phyloP scores from a whole-genome alignment of 495 filamentous ascomycete species.

The Mycothermus thermophilus region DNA sequence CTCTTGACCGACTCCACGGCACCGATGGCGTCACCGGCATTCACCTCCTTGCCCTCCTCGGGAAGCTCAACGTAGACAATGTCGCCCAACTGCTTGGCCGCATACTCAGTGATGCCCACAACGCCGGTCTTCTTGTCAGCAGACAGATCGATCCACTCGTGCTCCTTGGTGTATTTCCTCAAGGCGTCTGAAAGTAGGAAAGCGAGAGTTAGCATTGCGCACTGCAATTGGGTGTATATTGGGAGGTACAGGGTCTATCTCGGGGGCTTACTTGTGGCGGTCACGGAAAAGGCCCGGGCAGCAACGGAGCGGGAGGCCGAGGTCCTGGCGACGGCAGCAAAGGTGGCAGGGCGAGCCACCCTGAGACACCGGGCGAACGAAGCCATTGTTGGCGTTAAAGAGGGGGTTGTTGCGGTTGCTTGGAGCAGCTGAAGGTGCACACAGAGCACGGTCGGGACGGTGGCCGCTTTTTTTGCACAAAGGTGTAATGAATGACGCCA shows the following conservation, averaged over 20 bases:
- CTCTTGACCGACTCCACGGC: conserved; percentile 97
- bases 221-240: neutral
- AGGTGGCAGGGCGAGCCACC: conserved; percentile 27
- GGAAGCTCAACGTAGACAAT: conserved; percentile 96
- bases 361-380: conserved; percentile 36
- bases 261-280: conserved; percentile 28
- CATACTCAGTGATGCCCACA: conserved; percentile 83
- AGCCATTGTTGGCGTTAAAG: conserved; percentile 23
- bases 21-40: conserved; percentile 65
- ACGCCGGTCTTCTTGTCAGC: conserved; percentile 55
- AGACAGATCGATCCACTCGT: conserved; percentile 91
- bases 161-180: conserved; percentile 91
- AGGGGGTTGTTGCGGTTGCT: conserved; percentile 2
- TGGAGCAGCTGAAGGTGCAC: neutral
- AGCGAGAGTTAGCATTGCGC: conserved; percentile 6
- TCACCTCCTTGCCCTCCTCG: conserved; percentile 43
- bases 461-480: no score
- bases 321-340: conserved; percentile 23
- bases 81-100: conserved; percentile 80
- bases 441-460: no score
- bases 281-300: conserved; percentile 30
- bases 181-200: conserved; percentile 32
- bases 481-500: conserved; percentile 11
- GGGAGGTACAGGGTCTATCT: no score
- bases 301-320: conserved; percentile 18